phyloP scores from a whole-genome alignment of 2,329 filamentous ascomycete species.

The Pseudogymnoascus sp. region DNA sequence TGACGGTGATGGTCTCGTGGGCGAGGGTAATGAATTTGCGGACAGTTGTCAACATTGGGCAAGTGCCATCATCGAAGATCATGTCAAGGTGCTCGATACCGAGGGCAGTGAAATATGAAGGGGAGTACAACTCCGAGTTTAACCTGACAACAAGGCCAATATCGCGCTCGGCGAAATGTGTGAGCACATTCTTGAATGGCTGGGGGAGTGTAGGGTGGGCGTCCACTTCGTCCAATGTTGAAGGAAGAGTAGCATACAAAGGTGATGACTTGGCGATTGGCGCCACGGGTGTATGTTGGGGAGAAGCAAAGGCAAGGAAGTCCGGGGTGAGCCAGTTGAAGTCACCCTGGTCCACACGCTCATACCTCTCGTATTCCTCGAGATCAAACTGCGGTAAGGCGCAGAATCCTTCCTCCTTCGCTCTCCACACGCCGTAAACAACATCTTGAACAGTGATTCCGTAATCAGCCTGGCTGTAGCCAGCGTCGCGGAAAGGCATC shows the following conservation, averaged over 20 bases:
- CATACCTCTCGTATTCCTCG: slow-evolving; percentile 92
- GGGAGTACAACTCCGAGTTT: slow-evolving; percentile 92
- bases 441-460: slow-evolving; percentile 93
- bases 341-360: slow-evolving; percentile 94
- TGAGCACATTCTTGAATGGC: slow-evolving; percentile 92
- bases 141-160: slow-evolving; percentile 90
- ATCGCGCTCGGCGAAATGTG: slow-evolving; percentile 78
- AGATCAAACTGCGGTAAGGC: slow-evolving; percentile 89
- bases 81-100: slow-evolving; percentile 96
- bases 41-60: slow-evolving; percentile 80
- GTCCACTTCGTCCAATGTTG: slow-evolving; percentile 64
- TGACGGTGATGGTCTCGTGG: slow-evolving; percentile 85
- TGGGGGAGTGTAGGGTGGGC: slow-evolving; percentile 62
- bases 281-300: slow-evolving; percentile 69
- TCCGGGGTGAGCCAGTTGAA: slow-evolving; percentile 98
- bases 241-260: slow-evolving; percentile 65
- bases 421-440: slow-evolving; percentile 97
- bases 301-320: slow-evolving; percentile 94
- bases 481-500: slow-evolving; percentile 98
- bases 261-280: slow-evolving; percentile 66
- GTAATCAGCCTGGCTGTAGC: slow-evolving; percentile 97
- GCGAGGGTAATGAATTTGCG: slow-evolving; percentile 91
- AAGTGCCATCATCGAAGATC: slow-evolving; percentile 99
- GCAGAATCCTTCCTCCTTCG: slow-evolving; percentile 90
- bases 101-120: slow-evolving; percentile 92